A percentile compares a stretch with the other conserved stretches of the same genome.
Evolutionary conservation across 306 rosid genomes (phyloP).

Genomic region (Vigna trinervia): DNA sequence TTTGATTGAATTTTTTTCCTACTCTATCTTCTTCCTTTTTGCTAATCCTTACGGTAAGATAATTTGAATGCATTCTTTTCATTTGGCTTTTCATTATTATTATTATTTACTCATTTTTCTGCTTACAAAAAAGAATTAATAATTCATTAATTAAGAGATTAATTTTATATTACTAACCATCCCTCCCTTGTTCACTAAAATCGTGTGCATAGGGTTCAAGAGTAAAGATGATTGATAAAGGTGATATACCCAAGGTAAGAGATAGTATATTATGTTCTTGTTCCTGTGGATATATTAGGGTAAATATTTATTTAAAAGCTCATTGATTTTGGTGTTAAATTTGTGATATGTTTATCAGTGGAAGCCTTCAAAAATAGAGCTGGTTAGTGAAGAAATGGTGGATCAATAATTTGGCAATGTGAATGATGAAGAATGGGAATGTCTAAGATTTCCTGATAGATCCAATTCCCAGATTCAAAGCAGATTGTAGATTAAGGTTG

Average conservation of each 20-base stretch:
- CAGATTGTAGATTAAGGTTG: slow-evolving; percentile 4
- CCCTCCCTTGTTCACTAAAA: neutral
- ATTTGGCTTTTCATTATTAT: no score
- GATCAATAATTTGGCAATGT: neutral
- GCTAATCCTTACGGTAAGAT: no score
- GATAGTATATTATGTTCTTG: neutral
- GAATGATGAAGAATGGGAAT: slow-evolving; percentile 24
- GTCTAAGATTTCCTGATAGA: slow-evolving; percentile 29
- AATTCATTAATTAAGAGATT: neutral
- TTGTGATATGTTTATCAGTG: slow-evolving; percentile 14
- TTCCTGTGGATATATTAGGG: neutral
- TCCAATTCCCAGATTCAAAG: slow-evolving; percentile 1
- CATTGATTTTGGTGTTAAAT: neutral
- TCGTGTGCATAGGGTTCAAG: slow-evolving; percentile 29
- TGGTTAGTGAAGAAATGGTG: slow-evolving; percentile 27
- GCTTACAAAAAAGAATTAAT: no score
- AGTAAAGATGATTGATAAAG: slow-evolving; percentile 42
- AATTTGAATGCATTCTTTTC: no score
- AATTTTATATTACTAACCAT: neutral
- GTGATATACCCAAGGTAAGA: slow-evolving; percentile 40
- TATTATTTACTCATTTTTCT: no score
- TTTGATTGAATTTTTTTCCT: neutral
- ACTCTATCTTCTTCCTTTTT: neutral
- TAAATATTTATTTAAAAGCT: neutral
- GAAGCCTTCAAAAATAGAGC: slow-evolving; percentile 38